Percentiles rank a stretch among this genome's conserved stretches.
Evolutionary conservation across 768 basidiomycete genomes (phyloP).

Genomic region (Lactifluus rugatus): DNA sequence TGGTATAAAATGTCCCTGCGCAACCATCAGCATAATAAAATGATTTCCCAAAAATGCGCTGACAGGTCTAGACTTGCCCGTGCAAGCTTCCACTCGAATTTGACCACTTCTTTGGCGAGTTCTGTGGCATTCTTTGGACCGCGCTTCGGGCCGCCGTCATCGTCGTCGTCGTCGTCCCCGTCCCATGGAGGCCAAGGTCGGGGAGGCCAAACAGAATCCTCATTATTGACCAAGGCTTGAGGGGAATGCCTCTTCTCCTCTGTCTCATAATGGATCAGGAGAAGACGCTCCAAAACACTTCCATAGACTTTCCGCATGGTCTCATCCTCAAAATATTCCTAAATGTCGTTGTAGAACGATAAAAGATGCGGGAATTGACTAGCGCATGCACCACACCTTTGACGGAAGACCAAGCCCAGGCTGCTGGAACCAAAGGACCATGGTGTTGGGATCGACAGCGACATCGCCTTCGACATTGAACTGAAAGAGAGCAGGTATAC

Average conservation of each 20-base stretch:
- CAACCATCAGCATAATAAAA: slow-evolving; percentile 4
- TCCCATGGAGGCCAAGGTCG: slow-evolving; percentile 87
- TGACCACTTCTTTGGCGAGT: slow-evolving; percentile 61
- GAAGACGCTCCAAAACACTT: slow-evolving; percentile 54
- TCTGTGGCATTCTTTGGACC: slow-evolving; percentile 45
- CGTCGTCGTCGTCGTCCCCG: slow-evolving; percentile 49
- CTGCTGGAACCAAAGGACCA: slow-evolving; percentile 82
- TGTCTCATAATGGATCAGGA: slow-evolving; percentile 47
- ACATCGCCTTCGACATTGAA: slow-evolving; percentile 84
- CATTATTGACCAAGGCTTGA: slow-evolving; percentile 22
- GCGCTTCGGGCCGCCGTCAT: slow-evolving; percentile 36
- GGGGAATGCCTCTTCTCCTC: slow-evolving; percentile 29
- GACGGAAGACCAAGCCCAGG: slow-evolving; percentile 74
- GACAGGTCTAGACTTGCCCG: slow-evolving; percentile 72
- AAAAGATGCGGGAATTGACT: neutral
- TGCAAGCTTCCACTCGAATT: slow-evolving; percentile 72
- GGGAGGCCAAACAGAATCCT: slow-evolving; percentile 57
- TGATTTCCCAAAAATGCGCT: slow-evolving; percentile 22
- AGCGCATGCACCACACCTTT: slow-evolving; percentile 42
- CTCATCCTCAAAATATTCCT: slow-evolving; percentile 88
- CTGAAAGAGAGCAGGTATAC: slow-evolving; percentile 67
- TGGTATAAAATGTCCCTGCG: slow-evolving; percentile 55
- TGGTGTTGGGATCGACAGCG: slow-evolving; percentile 74
- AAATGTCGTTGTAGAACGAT: slow-evolving; percentile 1
- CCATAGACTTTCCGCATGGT: slow-evolving; percentile 60